Evolutionary conservation across 495 filamentous ascomycete species (phyloP).

Genomic region (Xylaria nigripes): DNA sequence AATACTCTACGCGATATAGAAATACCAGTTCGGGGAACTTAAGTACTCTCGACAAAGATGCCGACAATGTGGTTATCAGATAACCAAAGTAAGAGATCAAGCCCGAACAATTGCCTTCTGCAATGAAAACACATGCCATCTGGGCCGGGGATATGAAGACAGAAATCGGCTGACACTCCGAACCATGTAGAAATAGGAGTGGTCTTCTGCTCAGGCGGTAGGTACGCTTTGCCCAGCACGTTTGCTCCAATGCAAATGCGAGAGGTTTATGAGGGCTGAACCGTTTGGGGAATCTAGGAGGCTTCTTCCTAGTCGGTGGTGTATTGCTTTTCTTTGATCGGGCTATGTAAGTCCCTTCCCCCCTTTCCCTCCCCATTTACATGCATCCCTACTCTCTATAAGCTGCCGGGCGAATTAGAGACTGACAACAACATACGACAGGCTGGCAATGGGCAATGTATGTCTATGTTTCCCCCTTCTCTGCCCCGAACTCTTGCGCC

Average conservation of each 20-base stretch:
- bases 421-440: conserved; percentile 21
- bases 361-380: background rate
- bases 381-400: background rate
- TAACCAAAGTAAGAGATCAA: conserved; percentile 65
- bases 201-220: conserved; percentile 92
- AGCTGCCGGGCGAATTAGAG: background rate
- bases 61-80: conserved; percentile 89
- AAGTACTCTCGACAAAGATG: conserved; percentile 31
- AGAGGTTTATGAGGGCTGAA: conserved; percentile 9
- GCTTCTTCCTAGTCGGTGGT: conserved; percentile 86
- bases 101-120: background rate
- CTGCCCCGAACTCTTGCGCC: background rate
- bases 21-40: background rate
- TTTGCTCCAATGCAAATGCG: conserved; percentile 10
- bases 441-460: conserved; percentile 87
- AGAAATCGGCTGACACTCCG: conserved; percentile 3
- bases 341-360: conserved; percentile 68
- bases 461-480: conserved; percentile 5
- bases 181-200: conserved; percentile 72
- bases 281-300: conserved; percentile 46
- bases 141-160: background rate
- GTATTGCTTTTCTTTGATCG: conserved; percentile 96
- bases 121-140: background rate
- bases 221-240: conserved; percentile 31
- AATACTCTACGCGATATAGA: background rate